Base-by-base conservation (phyloP, 2,329 filamentous ascomycete species). In the Apiospora kogelbergensis region DNA sequence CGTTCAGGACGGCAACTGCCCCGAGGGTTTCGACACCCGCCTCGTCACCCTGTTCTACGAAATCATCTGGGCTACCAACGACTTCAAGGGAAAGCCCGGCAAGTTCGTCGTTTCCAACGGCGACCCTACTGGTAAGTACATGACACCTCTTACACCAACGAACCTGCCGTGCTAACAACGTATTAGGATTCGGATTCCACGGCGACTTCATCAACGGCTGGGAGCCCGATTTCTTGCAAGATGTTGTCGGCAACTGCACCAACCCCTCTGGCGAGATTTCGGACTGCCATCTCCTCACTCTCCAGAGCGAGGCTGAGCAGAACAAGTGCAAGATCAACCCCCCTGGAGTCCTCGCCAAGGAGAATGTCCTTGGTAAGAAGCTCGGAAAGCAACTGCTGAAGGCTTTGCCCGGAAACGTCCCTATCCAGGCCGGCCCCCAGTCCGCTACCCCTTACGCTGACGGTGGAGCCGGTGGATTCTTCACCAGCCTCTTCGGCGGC, bases 151-250 rank as follows among this genome's bases (percentile, higher is more conserved):
- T 40, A 20, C 10, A 10, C n/a, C 2, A 13, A n/a, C 13, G 11
- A n/a, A 11, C 7, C 1, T 3, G 17, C 17, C 48, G 10, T 60
- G 30, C 53, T 60, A 37, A 60, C 20, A 11, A 6, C 6, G 30
- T 42, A 57, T 2, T 67, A 91, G 91, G 93, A 64, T 92, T 85
- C 73, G 91, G 92, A 44, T 93, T 93, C 78, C 89, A 96, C 76
- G 93, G 86, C 65, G 93, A 97, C 77, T 95, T 95, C 80, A 90
- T 94, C 75, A 90, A 86, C 77, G 93, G 92, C 37, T 97, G 93
- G 93, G 87, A 94, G 2, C 76, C 81, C 10, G 81, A 84, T 3
- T 89, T 93, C 79, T 85, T 96, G 44, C 89, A 94, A 79, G 66
- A 85, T 6, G 93, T 93, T n/a, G 84, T 95, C 71, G 79, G 94